Base-by-base conservation (phyloP, 2,329 filamentous ascomycete genomes). In the Arachnomyces sp. region DNA sequence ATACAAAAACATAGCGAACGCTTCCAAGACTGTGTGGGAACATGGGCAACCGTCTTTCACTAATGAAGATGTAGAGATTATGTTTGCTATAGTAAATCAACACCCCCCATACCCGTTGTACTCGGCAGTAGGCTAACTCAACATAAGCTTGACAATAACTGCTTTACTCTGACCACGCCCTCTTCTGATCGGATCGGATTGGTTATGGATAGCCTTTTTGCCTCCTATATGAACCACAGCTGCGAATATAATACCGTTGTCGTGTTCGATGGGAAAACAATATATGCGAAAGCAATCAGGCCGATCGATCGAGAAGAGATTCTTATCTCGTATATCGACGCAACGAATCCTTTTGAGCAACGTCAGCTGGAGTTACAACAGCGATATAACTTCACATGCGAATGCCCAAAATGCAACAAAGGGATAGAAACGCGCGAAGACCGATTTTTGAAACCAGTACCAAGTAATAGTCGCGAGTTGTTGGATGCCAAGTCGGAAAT, bases 291-390 rank as follows among this genome's bases (percentile, higher is more conserved):
- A 28, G 69, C 76, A 0, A 57, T 79, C 1, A 61, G 59, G 9
- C 63, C 68, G 0, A 77, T 82, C 44, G 55, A 61, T 13, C 65
- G 68, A 42, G 70, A 77, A 20, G 76, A 82, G 52, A 65, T 82
- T 20, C 74, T 69, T 49, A 74, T 81, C 43, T 74, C 76, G 2
- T 82, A 82, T 51, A 65, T 79, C 45, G 78, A 82, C 49, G 63
- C 64, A 28, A 76, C 72, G 0, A 68, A 71, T 30, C 69, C 75
- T 0, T 67, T 64, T 17, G 49, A 59, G 7, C 60, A 64, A n/a
- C 71, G 78, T 2, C 72, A 71, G 45, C 57, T 56, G 2, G 71
- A 78, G 48, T 65, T 82, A 1, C 57, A 59, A 34, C 58, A 65
- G 16, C 66, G 71, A 18, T 82, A 78, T 61, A 76, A 72, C 54